Evolutionary conservation across 495 filamentous ascomycete species (phyloP).

Genomic region (Cetradonia linearis): DNA sequence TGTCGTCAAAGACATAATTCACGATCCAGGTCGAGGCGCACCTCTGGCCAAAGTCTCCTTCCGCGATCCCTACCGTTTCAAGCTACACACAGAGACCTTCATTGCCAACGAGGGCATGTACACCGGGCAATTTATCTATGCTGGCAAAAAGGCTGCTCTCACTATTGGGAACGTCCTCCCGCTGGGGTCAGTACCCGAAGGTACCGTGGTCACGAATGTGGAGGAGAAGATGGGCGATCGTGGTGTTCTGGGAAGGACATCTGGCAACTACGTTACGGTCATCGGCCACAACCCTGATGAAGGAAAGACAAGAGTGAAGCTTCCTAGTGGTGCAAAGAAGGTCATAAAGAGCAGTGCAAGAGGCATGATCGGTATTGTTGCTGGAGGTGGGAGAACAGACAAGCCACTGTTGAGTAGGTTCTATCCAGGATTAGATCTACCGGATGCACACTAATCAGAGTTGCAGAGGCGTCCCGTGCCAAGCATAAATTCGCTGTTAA

Average conservation of each 20-base stretch:
- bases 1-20: slow-evolving; percentile 97
- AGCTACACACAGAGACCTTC: slow-evolving; percentile 88
- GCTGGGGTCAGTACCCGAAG: slow-evolving; percentile 86
- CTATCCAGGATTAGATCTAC: background rate
- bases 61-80: slow-evolving; percentile 87
- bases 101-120: slow-evolving; percentile 99
- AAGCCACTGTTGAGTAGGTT: slow-evolving; percentile 84
- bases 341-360: slow-evolving; percentile 79
- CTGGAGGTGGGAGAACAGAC: slow-evolving; percentile 97
- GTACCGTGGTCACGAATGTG: slow-evolving; percentile 96
- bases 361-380: slow-evolving; percentile 99
- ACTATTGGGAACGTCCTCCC: slow-evolving; percentile 96
- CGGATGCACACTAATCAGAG: slow-evolving; percentile 6
- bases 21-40: slow-evolving; percentile 96
- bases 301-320: slow-evolving; percentile 99
- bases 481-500: slow-evolving; percentile 99
- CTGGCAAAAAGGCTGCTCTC: slow-evolving; percentile 92
- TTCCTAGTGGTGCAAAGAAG: slow-evolving; percentile 98
- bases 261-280: slow-evolving; percentile 98
- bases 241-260: slow-evolving; percentile 88
- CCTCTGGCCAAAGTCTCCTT: slow-evolving; percentile 93
- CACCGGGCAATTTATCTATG: slow-evolving; percentile 99
- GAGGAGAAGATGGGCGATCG: slow-evolving; percentile 98
- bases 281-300: slow-evolving; percentile 98
- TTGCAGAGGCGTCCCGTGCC: slow-evolving; percentile 83